phyloP scores from a whole-genome alignment of 768 basidiomycete species.

The Boletus reticuloceps region DNA sequence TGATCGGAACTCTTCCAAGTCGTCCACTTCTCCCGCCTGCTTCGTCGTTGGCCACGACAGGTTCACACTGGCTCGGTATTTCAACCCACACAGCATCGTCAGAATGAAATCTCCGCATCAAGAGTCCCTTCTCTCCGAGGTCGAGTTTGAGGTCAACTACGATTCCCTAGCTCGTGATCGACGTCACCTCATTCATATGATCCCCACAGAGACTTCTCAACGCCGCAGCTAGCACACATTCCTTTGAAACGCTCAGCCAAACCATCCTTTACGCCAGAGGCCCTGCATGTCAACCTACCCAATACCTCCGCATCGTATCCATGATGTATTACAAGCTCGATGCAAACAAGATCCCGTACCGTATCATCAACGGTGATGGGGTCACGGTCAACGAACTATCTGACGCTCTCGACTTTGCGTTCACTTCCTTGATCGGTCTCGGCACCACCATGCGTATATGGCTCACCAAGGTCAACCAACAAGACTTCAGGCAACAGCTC shows the following conservation, averaged over 20 bases:
- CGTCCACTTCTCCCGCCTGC: too few species aligned
- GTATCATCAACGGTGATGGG: neutral
- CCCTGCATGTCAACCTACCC: conserved; percentile 10
- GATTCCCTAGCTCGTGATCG: neutral
- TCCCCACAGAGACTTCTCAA: conserved; percentile 12
- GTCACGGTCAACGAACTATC: neutral
- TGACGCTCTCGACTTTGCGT: conserved; percentile 10
- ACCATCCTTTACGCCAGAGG: conserved; percentile 11
- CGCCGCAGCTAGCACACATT: conserved; percentile 5
- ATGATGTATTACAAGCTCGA: conserved; percentile 22
- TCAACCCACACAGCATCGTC: neutral
- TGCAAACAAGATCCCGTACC: conserved; percentile 16
- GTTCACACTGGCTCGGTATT: neutral
- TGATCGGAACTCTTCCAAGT: too few species aligned
- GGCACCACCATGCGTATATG: conserved; percentile 24
- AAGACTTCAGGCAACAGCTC: conserved; percentile 13
- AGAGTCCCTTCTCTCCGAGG: neutral
- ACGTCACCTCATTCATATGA: neutral
- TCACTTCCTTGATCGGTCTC: conserved; percentile 15
- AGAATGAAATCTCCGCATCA: neutral
- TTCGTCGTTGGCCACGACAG: too few species aligned
- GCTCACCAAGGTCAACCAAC: conserved; percentile 8
- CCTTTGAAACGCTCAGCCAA: conserved; percentile 11
- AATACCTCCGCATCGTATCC: conserved; percentile 24
- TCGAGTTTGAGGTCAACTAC: conserved; percentile 23